Evolutionary conservation across 2,329 filamentous ascomycete species (phyloP), one percentile per base, ranked within the genome.

Genomic region (Beauveria asiatica): DNA sequence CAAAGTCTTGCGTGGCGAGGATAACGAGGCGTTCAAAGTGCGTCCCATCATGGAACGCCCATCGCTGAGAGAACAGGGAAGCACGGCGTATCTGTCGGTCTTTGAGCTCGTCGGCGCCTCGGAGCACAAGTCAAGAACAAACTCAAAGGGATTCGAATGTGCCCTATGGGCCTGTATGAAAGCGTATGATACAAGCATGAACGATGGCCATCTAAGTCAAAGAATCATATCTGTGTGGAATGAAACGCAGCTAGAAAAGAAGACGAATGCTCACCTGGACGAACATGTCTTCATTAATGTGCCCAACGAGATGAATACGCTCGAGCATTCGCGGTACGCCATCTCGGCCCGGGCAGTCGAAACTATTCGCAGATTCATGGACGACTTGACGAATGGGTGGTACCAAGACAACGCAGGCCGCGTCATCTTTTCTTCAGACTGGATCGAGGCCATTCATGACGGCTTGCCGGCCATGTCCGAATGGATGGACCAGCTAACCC

Each of bases 111-210:
- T 75, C 42, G 68, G 67, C 4, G 63, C 69, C 5, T 66, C 61
- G 10, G 70, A 69, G n/a, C 64, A 64, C 3, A 53, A 62, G 16
- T 60, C 52, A 4, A 60, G 62, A 44, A 67, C 66, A 0, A 52
- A 62, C 5, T 63, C 51, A 0, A 65, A 63, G 11, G 73, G 67
- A 4, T 64, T 65, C n/a, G 67, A 73, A 54, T 75, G 73, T 46
- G 67, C 68, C 0, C 50, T 75, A 1, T 76, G 72, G 73, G 73
- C 74, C 58, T 75, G 74, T 53, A 65, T 75, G 21, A 67, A 71
- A 57, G 68, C 66, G 11, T 71, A 69, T 60, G 66, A 67, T 17
- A 61, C 73, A 25, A 64, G 63, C 2, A 67, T 72, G 5, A 64
- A 46, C 17, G 67, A 73, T 21, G 70, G 73, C 19, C 61, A 65